Base-by-base conservation (phyloP, 148 eudicot genomes). In the Fagopyrum homotropicum region DNA sequence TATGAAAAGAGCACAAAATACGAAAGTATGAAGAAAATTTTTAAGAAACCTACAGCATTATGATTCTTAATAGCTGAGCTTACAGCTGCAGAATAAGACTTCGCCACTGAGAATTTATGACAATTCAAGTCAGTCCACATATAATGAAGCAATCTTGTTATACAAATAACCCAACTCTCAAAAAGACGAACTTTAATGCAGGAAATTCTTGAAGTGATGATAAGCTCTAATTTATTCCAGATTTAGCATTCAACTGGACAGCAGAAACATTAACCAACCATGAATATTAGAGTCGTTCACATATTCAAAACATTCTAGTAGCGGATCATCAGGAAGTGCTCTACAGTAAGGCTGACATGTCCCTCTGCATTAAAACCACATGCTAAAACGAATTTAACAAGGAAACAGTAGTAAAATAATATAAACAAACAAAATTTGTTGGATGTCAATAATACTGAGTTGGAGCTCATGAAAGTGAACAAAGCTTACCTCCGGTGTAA, bases 341-440 rank as follows among this genome's bases (percentile, higher is more conserved):
- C 90, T 79, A 80, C 99, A 96, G 74, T 76, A 96, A 43, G 99
- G 99, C 88, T 96, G 98, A 84, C 86, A 92, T 46, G 93, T 90
- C 78, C 98, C 97, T 84, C 99, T 96, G 85, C 78, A 82, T 73
- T 80, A 72, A 22, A 55, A 43, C 49, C 40, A 14, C 45, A 19
- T 55, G 56, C 40, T 64, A 64, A 0, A 35, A 1, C 40, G 4
- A 64, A 64, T 64, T 64, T 17, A 35, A 40, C 46, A 40, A 35
- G 59, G 12, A 59, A 59, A 59, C 64, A 19, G 0, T 7, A 59
- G 16, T 35, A 19, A 75, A 78, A 78, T 77, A 8, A 76, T 45
- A 74, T 22, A 9, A 8, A 74, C 45, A 68, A 57, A 73, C 72
- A 45, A 1, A 45, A 22, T 22, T n/a, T 71, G 47, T 60, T 22